These are phyloP conservation scores for Delphinella strobiligena DNA, from an alignment of 2,329 filamentous ascomycete species.

Conservation along the genomic window DNA sequence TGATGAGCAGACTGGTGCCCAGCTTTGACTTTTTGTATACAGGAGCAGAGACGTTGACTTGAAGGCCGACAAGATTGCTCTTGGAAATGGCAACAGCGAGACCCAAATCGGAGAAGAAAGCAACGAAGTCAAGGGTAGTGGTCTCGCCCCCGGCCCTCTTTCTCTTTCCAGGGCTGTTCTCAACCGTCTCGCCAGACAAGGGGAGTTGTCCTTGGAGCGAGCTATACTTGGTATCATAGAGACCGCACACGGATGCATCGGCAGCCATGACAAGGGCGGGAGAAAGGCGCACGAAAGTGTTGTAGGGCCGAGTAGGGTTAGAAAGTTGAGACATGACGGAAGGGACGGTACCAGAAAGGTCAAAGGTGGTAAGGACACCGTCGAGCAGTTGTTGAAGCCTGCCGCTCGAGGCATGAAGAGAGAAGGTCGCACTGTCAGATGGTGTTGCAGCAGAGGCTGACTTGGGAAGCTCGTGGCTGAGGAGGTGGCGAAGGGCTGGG, in stretches of 20 bases:
- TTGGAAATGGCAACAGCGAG: constrained; percentile 54
- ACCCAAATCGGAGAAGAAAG: constrained; percentile 55
- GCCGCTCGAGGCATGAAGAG: constrained; percentile 45
- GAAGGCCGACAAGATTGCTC: constrained; percentile 53
- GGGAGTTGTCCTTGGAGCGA: constrained; percentile 34
- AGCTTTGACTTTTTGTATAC: constrained; percentile 25
- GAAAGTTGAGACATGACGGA: constrained; percentile 41
- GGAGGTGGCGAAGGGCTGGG: constrained; percentile 11
- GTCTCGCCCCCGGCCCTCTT: constrained; percentile 8
- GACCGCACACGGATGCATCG: constrained; percentile 42
- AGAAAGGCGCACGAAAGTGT: constrained; percentile 55
- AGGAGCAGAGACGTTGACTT: constrained; percentile 27
- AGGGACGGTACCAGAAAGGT: constrained; percentile 51
- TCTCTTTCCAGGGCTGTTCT: constrained; percentile 8
- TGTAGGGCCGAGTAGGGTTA: constrained; percentile 34
- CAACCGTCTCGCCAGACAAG: constrained; percentile 14
- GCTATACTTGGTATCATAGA: constrained; percentile 59
- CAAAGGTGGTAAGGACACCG: constrained; percentile 47
- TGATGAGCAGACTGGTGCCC: constrained; percentile 49
- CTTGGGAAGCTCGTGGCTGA: constrained; percentile 14
- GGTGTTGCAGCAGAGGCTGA: background rate
- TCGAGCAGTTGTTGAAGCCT: constrained; percentile 48
- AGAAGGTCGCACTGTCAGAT: constrained; percentile 9
- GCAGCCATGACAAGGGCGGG: constrained; percentile 53
- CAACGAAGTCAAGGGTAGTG: constrained; percentile 10